Base-by-base conservation (phyloP, 441 rosid species). In the Cnidoscolus chayamansa region DNA sequence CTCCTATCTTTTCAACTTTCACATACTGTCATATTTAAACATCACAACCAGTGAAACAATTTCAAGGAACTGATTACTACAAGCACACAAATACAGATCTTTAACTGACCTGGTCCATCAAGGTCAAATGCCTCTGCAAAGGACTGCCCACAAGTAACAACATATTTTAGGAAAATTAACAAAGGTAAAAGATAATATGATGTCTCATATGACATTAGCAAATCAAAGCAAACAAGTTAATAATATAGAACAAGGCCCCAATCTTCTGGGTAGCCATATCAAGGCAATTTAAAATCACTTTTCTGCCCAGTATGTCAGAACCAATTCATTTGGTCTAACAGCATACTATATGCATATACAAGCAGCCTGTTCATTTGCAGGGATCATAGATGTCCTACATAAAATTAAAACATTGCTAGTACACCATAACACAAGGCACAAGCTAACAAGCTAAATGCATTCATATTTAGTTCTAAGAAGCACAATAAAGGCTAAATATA, bases 1-100 rank as follows among this genome's bases (percentile, higher is more conserved):
- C 98, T 59, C 98, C 97, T 48, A 94, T 94, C 85, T 94, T 94
- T 86, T 89, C 98, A 62, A 94, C 97, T 82, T 94, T 94, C 91
- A 92, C 98, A 59, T 92, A 94, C 98, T 94, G 86, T 67, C 78
- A 70, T 35, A 58, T n/a, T 40, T 0, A 15, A 37, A 75, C 50
- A 66, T 15, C 43, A 31, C 11, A 72, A 49, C 19, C 20, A 65
- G 20, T 9, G 45, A 72, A 57, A 4, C 35, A 20, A 55, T 43
- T 30, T 20, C 16, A 71, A 37, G 31, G 30, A 32, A 50, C 25
- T 25, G 25, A 25, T 25, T 25, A 25, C 25, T 54, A 17, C 4
- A 17, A 3, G 43, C 10, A 31, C 35, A 25, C 8, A 65, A 65
- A 10, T 16, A 45, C 17, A 48, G 16, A 59, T 2, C 47, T 49